Percentiles rank a stretch among this genome's conserved stretches.
phyloP scores from a whole-genome alignment of 73 alveolate species.

The Breviolum minutum region DNA sequence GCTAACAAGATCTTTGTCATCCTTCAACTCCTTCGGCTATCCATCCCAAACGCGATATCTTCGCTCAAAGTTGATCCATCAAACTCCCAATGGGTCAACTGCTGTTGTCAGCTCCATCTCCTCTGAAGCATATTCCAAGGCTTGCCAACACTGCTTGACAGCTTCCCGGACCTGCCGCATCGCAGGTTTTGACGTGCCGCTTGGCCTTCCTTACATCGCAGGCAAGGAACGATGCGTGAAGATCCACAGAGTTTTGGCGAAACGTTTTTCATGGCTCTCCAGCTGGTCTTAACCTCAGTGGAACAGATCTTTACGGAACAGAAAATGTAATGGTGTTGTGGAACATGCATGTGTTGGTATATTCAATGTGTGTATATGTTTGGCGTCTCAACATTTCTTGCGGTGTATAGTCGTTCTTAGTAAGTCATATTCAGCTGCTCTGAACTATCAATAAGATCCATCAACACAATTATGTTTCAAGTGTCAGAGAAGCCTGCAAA shows the following conservation, averaged over 20 bases:
- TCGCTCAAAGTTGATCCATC: not conserved
- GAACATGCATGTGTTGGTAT: no score
- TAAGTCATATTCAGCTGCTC: no score
- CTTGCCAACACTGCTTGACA: constrained; percentile 95
- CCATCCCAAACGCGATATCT: not conserved
- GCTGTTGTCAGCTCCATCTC: not conserved
- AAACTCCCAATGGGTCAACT: not conserved
- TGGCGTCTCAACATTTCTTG: no score
- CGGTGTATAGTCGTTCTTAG: no score
- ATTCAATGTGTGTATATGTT: no score
- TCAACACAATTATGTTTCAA: no score
- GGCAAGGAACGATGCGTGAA: constrained; percentile 39
- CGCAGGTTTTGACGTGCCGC: not conserved
- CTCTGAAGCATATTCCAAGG: constrained; percentile 93
- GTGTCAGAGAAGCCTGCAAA: no score
- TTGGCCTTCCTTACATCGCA: not conserved
- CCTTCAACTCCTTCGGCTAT: constrained; percentile 20
- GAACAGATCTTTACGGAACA: not conserved
- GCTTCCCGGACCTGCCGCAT: constrained; percentile 66
- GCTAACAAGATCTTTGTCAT: constrained; percentile 83
- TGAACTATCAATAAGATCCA: no score
- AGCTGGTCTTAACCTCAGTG: constrained; percentile 64
- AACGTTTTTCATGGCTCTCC: constrained; percentile 73
- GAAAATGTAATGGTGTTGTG: not conserved
- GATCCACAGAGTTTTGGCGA: constrained; percentile 80